Evolutionary conservation across 148 eudicot genomes (phyloP).

Genomic region (Rhododendron mucronatum): DNA sequence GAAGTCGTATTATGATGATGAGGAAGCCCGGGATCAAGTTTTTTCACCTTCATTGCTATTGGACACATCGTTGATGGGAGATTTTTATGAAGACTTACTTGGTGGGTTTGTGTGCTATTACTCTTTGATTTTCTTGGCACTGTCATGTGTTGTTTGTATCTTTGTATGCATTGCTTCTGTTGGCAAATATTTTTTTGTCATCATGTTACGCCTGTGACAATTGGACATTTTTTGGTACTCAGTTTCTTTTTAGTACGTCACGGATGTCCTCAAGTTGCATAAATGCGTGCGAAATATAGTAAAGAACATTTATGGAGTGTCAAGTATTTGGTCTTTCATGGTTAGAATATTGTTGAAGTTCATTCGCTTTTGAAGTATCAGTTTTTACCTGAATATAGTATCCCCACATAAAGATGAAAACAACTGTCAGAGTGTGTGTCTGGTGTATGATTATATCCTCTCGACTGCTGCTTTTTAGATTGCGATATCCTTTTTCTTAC

Average conservation of each 20-base stretch:
- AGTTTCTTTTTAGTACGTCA: neutral
- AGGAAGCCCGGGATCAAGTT: conserved; percentile 72
- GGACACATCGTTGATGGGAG: conserved; percentile 76
- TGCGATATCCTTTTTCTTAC: neutral
- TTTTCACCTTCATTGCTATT: conserved; percentile 89
- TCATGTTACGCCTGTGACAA: neutral
- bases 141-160: neutral
- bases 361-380: neutral
- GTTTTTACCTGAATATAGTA: neutral
- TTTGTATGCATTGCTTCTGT: neutral
- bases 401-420: neutral
- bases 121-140: conserved; percentile 6
- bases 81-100: conserved; percentile 86
- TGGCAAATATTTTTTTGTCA: neutral
- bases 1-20: conserved; percentile 59
- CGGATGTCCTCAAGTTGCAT: neutral
- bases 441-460: neutral
- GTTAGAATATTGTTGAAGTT: neutral
- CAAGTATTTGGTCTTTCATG: neutral
- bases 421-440: neutral
- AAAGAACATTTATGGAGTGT: neutral
- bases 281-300: neutral
- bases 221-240: neutral
- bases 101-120: conserved; percentile 42
- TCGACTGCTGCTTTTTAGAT: neutral